phyloP scores from a whole-genome alignment of 345 rosid species.

The Gossypium thurberi region DNA sequence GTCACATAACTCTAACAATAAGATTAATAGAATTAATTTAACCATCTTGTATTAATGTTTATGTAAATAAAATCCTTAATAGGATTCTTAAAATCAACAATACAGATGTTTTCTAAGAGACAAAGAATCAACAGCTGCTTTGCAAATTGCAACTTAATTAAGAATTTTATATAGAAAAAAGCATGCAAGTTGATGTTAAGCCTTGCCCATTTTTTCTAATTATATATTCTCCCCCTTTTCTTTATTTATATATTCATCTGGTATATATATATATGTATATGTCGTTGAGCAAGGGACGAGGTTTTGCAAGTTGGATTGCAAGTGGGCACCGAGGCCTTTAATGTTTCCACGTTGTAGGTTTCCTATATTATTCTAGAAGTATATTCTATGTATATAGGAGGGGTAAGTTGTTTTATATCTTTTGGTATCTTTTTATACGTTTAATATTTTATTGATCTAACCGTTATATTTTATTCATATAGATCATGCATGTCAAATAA shows the following conservation, averaged over 20 bases:
- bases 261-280: background rate
- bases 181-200: constrained; percentile 25
- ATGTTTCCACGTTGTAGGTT: constrained; percentile 15
- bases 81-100: background rate
- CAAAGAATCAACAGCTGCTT: background rate
- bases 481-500: too few species aligned
- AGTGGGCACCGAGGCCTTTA: constrained; percentile 36
- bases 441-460: too few species aligned
- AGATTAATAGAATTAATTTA: too few species aligned
- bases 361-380: too few species aligned
- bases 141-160: constrained; percentile 23
- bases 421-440: too few species aligned
- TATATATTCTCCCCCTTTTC: background rate
- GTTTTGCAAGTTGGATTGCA: constrained; percentile 42
- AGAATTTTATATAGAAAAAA: constrained; percentile 21
- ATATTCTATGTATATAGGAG: too few species aligned
- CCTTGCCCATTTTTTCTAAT: background rate
- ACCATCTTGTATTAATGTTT: too few species aligned
- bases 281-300: constrained; percentile 14
- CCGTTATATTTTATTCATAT: too few species aligned
- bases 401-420: too few species aligned
- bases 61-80: too few species aligned
- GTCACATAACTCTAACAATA: too few species aligned
- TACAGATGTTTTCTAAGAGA: background rate
- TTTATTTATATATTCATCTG: too few species aligned